Conservation (phyloP, 768 basidiomycete genomes). For the Calvatia gigantea region DNA sequence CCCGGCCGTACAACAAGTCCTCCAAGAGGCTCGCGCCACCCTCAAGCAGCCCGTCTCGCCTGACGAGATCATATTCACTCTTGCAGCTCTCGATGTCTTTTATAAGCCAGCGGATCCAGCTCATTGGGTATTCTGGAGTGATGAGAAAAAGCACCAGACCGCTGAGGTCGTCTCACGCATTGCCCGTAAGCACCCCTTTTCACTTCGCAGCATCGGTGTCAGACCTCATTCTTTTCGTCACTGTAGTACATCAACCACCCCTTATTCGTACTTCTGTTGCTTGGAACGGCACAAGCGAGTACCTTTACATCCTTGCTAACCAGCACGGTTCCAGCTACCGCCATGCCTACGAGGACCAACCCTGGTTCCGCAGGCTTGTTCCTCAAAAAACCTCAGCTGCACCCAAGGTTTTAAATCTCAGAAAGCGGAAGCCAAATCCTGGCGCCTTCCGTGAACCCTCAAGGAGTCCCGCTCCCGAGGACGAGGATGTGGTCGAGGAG, state of each 20-base stretch:
- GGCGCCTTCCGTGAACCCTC: slow-evolving; percentile 24
- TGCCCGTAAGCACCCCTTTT: slow-evolving; percentile 39
- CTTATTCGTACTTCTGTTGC: slow-evolving; percentile 37
- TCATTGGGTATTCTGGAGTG: slow-evolving; percentile 66
- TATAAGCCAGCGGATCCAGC: slow-evolving; percentile 50
- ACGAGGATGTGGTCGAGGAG: slow-evolving; percentile 24
- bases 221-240: slow-evolving; percentile 4
- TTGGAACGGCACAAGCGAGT: slow-evolving; percentile 41
- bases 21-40: slow-evolving; percentile 36
- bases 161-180: slow-evolving; percentile 52
- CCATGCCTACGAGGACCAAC: slow-evolving; percentile 25
- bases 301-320: slow-evolving; percentile 31
- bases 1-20: slow-evolving; percentile 46
- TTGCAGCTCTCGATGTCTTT: slow-evolving; percentile 60
- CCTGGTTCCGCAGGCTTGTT: slow-evolving; percentile 30
- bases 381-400: slow-evolving; percentile 27
- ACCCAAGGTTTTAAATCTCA: slow-evolving; percentile 26
- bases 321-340: slow-evolving; percentile 30
- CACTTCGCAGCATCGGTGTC: neutral
- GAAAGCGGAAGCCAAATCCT: slow-evolving; percentile 30
- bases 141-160: slow-evolving; percentile 42
- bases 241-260: slow-evolving; percentile 35
- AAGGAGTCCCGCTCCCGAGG: slow-evolving; percentile 21
- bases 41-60: slow-evolving; percentile 36
- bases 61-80: slow-evolving; percentile 45